Evolutionary conservation across 176 grass and related monocot genomes (phyloP).

Genomic region (Pontederia crassipes): DNA sequence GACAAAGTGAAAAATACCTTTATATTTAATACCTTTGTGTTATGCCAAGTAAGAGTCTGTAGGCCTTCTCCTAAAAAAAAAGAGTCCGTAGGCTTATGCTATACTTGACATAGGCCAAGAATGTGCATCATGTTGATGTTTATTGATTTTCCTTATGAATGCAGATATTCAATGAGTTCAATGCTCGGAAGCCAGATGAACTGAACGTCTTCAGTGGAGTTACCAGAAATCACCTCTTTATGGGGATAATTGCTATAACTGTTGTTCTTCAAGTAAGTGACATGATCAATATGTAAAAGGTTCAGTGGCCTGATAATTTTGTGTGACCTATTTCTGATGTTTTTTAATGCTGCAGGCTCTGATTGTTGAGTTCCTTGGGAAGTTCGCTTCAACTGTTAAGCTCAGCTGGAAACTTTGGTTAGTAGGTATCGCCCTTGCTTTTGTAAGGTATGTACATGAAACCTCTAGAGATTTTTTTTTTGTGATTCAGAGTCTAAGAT

Average conservation of each 20-base stretch:
- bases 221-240: constrained; percentile 53
- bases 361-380: constrained; percentile 88
- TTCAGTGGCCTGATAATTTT: background rate
- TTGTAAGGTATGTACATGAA: background rate
- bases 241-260: constrained; percentile 52
- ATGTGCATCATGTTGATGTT: background rate
- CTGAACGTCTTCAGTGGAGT: constrained; percentile 79
- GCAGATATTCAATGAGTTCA: constrained; percentile 90
- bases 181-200: constrained; percentile 72
- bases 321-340: background rate
- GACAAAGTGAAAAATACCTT: constrained; percentile 84
- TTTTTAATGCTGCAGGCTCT: constrained; percentile 33
- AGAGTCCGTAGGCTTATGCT: constrained; percentile 10
- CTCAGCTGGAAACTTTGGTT: constrained; percentile 88
- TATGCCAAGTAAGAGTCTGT: constrained; percentile 61
- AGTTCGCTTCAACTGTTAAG: constrained; percentile 60
- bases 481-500: background rate
- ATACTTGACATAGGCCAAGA: background rate
- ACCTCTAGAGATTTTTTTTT: background rate
- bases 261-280: constrained; percentile 63
- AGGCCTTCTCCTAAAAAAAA: constrained; percentile 6
- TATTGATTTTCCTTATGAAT: background rate
- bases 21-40: constrained; percentile 96
- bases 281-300: background rate
- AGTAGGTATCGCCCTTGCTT: constrained; percentile 39